These are phyloP conservation scores for Trypanosoma conorhini DNA, from an alignment of 208 protist genomes.

Conservation along the genomic window DNA sequence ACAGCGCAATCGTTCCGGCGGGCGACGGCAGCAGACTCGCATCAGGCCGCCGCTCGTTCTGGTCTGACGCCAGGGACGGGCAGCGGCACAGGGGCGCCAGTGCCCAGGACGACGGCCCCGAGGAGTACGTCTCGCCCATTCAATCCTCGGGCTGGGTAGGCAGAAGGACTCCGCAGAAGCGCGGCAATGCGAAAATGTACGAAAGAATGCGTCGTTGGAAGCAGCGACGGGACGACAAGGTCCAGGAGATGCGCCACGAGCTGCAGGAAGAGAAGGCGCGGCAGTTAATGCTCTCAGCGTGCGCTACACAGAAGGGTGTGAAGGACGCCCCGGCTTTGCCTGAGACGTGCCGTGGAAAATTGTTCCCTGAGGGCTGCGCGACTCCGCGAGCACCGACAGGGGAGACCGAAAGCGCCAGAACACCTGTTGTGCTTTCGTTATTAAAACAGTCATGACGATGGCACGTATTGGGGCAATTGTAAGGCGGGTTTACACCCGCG, in stretches of 20 bases:
- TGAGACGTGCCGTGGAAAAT: neutral
- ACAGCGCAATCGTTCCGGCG: neutral
- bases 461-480: neutral
- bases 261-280: slow-evolving; percentile 3
- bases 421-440: slow-evolving; percentile 15
- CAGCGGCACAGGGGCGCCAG: neutral
- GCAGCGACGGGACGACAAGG: slow-evolving; percentile 23
- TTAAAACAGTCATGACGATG: neutral
- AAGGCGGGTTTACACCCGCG: neutral
- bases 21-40: neutral
- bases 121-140: neutral
- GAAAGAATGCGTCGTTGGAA: slow-evolving; percentile 23
- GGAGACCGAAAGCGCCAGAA: neutral
- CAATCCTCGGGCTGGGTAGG: neutral
- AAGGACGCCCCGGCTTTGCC: neutral
- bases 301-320: neutral
- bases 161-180: neutral
- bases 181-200: slow-evolving; percentile 6
- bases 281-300: neutral
- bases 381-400: slow-evolving; percentile 2
- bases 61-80: neutral
- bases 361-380: neutral
- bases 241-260: slow-evolving; percentile 13
- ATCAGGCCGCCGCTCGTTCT: neutral
- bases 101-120: neutral